A percentile compares a stretch with the other conserved stretches of the same genome.
These are phyloP conservation scores for Sporisorium iseilematis-ciliati DNA, from an alignment of 1,284 basidiomycete species.

Conservation along the genomic window DNA sequence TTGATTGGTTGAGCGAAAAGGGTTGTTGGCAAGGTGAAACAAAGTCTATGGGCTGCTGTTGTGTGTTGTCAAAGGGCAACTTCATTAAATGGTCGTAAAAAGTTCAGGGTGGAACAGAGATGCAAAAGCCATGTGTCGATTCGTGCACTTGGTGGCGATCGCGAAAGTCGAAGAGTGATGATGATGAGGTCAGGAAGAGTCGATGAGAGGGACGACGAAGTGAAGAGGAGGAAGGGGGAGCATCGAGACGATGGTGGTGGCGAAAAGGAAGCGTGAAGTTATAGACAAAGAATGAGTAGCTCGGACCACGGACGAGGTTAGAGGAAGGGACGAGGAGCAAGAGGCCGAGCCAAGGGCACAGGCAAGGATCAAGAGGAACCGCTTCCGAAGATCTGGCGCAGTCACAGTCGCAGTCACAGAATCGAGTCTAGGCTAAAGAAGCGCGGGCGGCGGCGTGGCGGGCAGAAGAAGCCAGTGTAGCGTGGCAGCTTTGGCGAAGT, in stretches of 20 bases:
- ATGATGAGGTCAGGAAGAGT: background rate
- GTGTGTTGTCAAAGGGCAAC: constrained; percentile 1
- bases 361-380: constrained; percentile 22
- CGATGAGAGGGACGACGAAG: constrained; percentile 4
- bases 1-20: background rate
- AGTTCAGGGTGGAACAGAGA: background rate
- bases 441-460: constrained; percentile 4
- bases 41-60: constrained; percentile 9
- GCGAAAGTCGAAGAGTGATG: background rate
- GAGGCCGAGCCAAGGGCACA: background rate
- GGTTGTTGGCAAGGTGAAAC: background rate
- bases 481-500: background rate
- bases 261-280: constrained; percentile 3
- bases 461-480: background rate
- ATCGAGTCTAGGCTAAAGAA: constrained; percentile 7
- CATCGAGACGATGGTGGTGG: constrained; percentile 6
- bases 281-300: constrained; percentile 12
- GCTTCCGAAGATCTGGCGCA: constrained; percentile 36
- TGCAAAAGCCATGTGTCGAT: background rate
- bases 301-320: too few species aligned
- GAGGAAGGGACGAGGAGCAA: background rate
- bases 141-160: background rate
- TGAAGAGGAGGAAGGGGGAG: constrained; percentile 2
- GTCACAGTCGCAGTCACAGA: too few species aligned
- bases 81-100: constrained; percentile 8